A percentile compares a stretch with the other conserved stretches of the same genome.
Conservation (phyloP, 192 early-diverging fungal species). For the Pilobolus umbonatus region DNA sequence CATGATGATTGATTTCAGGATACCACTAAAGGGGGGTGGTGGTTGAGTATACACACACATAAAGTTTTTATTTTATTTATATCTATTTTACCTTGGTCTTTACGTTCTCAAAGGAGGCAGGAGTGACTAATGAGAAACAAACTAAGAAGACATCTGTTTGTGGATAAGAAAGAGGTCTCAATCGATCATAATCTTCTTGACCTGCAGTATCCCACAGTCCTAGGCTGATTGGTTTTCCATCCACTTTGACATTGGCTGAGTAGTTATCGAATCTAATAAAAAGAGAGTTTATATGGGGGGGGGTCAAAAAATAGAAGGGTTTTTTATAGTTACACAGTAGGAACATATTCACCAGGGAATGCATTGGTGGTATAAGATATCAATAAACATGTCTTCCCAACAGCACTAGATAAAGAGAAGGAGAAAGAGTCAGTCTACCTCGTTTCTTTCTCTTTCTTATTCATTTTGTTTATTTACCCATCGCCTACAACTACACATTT, state of each 20-base stretch:
- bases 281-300: slow-evolving; percentile 1
- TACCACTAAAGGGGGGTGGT: slow-evolving; percentile 63
- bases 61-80: neutral
- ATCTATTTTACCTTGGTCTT: slow-evolving; percentile 14
- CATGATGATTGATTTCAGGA: slow-evolving; percentile 86
- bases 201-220: slow-evolving; percentile 94
- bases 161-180: slow-evolving; percentile 89
- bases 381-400: slow-evolving; percentile 94
- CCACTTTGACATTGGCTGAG: slow-evolving; percentile 93
- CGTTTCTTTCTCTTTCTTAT: neutral
- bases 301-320: neutral
- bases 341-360: slow-evolving; percentile 99
- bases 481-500: slow-evolving; percentile 34
- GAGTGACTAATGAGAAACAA: slow-evolving; percentile 22
- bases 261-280: slow-evolving; percentile 78
- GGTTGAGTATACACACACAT: neutral
- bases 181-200: slow-evolving; percentile 90
- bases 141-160: slow-evolving; percentile 54
- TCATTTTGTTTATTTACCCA: slow-evolving; percentile 17
- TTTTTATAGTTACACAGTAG: slow-evolving; percentile 83
- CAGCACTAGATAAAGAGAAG: slow-evolving; percentile 56
- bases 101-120: slow-evolving; percentile 24
- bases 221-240: slow-evolving; percentile 89
- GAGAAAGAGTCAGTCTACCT: neutral
- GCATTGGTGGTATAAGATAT: slow-evolving; percentile 99